These are phyloP conservation scores for Globisporangium cystogenes DNA, from an alignment of 352 stramenopile genomes.

Conservation along the genomic window DNA sequence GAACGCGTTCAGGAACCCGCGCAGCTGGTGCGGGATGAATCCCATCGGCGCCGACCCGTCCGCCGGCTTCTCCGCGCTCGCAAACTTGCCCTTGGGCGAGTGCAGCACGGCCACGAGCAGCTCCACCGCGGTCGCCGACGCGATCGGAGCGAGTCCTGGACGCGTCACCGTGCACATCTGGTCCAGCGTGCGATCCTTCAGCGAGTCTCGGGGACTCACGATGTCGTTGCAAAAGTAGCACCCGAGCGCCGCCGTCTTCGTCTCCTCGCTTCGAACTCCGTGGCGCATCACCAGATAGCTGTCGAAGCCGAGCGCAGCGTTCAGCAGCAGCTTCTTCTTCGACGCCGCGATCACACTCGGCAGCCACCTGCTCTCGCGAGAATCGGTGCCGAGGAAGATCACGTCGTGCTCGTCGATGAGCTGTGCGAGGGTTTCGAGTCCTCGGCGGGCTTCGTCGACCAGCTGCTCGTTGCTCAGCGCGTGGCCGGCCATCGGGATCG, in stretches of 20 bases:
- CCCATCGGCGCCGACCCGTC: constrained; percentile 58
- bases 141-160: constrained; percentile 92
- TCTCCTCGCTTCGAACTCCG: constrained; percentile 38
- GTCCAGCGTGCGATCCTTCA: constrained; percentile 96
- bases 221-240: constrained; percentile 99
- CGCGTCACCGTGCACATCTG: constrained; percentile 99
- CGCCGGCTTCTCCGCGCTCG: constrained; percentile 50
- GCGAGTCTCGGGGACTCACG: constrained; percentile 96
- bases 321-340: constrained; percentile 89
- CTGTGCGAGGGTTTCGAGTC: constrained; percentile 76
- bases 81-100: constrained; percentile 74
- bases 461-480: constrained; percentile 55
- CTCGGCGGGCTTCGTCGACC: constrained; percentile 53
- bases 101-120: constrained; percentile 95
- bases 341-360: constrained; percentile 94
- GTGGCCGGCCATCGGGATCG: constrained; percentile 99
- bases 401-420: constrained; percentile 94
- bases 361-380: constrained; percentile 97
- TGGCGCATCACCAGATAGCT: constrained; percentile 98
- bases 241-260: constrained; percentile 50
- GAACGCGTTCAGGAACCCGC: constrained; percentile 94
- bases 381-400: constrained; percentile 98
- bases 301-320: constrained; percentile 90
- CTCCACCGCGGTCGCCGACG: constrained; percentile 93
- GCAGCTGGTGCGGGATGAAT: constrained; percentile 93